phyloP scores from a whole-genome alignment of 2,329 filamentous ascomycete genomes.

The Cercospora sp. region DNA sequence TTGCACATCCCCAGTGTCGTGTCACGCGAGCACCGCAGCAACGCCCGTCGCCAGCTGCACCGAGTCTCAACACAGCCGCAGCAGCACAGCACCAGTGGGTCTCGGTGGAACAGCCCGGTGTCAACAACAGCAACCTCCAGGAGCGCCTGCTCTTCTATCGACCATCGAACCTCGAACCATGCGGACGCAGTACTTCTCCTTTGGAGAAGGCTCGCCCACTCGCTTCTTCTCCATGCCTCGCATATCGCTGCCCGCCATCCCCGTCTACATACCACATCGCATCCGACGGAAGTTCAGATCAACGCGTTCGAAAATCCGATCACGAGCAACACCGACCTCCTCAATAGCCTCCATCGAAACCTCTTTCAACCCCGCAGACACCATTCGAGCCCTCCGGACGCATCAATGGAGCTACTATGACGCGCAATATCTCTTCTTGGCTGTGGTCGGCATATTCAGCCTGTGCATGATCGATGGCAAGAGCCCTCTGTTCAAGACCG shows the following conservation, averaged over 20 bases:
- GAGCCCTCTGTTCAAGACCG: constrained; percentile 75
- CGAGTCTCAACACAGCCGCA: constrained; percentile 4
- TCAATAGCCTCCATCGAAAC: constrained; percentile 76
- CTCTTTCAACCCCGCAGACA: constrained; percentile 78
- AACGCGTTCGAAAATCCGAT: constrained; percentile 64
- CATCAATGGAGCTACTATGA: constrained; percentile 83
- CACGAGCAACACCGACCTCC: constrained; percentile 65
- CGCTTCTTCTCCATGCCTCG: constrained; percentile 46
- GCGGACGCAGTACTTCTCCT: constrained; percentile 33
- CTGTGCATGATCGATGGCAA: constrained; percentile 77
- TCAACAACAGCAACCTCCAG: constrained; percentile 3
- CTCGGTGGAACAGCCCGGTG: not conserved
- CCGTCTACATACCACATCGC: constrained; percentile 61
- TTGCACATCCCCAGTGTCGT: not conserved
- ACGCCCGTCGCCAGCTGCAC: constrained; percentile 5
- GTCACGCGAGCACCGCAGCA: constrained; percentile 11
- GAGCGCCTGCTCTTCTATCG: constrained; percentile 1
- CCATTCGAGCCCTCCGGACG: constrained; percentile 70
- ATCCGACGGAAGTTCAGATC: constrained; percentile 65
- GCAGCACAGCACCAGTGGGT: not conserved
- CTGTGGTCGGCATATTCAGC: constrained; percentile 75
- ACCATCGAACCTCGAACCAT: constrained; percentile 24
- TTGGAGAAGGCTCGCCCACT: constrained; percentile 37
- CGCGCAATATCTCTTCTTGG: constrained; percentile 76
- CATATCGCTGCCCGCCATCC: constrained; percentile 50